Evolutionary conservation across 345 rosid genomes (phyloP).

Genomic region (Corchorus olitorius): DNA sequence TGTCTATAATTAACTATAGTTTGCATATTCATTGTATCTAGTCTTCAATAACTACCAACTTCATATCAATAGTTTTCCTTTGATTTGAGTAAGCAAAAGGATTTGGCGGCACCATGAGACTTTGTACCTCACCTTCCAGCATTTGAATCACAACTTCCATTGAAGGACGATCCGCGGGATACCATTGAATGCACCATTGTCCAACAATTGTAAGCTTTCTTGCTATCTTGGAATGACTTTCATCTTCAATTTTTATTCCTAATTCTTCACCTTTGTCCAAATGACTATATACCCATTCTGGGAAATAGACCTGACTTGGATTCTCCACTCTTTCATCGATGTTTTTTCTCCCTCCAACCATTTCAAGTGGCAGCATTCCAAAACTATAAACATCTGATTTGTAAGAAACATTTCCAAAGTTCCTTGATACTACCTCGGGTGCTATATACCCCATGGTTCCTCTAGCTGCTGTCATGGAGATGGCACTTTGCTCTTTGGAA

Average conservation of each 20-base stretch:
- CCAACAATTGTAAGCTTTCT: conserved; percentile 19
- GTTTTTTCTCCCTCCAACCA: conserved; percentile 31
- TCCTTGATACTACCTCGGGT: conserved; percentile 17
- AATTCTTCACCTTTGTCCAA: conserved; percentile 11
- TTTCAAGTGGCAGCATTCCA: conserved; percentile 21
- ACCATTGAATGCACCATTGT: conserved; percentile 26
- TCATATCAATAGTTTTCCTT: conserved; percentile 8
- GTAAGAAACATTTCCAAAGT: conserved; percentile 3
- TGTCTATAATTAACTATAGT: neutral
- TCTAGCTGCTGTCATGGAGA: conserved; percentile 15
- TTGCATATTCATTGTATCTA: neutral
- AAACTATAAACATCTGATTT: conserved; percentile 6
- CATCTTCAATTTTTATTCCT: conserved; percentile 3
- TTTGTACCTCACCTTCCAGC: conserved; percentile 19
- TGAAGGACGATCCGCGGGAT: conserved; percentile 24
- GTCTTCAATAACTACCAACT: conserved; percentile 5
- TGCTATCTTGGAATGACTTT: conserved; percentile 5
- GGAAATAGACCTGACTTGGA: neutral
- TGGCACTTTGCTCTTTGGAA: conserved; percentile 10
- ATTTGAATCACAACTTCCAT: conserved; percentile 23
- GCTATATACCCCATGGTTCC: conserved; percentile 23
- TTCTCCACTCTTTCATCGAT: neutral
- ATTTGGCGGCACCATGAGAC: neutral
- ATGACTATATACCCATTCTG: conserved; percentile 15
- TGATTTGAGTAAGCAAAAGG: neutral